Evolutionary conservation across 1,284 basidiomycete genomes (phyloP).

Genomic region (Pseudozyma hubeiensis): DNA sequence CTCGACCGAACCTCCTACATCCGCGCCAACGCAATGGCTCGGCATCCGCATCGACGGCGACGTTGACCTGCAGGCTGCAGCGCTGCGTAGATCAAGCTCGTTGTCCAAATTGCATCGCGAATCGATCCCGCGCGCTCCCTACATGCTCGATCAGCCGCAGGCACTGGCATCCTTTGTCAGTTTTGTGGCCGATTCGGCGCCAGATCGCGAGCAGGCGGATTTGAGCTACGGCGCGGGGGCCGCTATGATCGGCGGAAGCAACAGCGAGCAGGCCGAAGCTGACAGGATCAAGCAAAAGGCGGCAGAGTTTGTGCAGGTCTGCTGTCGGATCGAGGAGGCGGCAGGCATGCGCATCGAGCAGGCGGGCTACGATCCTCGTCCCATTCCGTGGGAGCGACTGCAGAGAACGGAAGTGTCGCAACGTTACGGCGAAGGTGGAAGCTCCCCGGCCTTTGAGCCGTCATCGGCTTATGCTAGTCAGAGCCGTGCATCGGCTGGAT

Average conservation of each 20-base stretch:
- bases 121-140: constrained; percentile 46
- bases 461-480: background rate
- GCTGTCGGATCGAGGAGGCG: constrained; percentile 54
- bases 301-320: constrained; percentile 47
- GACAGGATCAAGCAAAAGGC: constrained; percentile 25
- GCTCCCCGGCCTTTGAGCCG: background rate
- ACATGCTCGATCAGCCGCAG: constrained; percentile 54
- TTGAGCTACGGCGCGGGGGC: background rate
- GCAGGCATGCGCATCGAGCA: constrained; percentile 53
- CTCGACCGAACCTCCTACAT: constrained; percentile 52
- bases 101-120: constrained; percentile 54
- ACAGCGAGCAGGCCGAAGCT: constrained; percentile 9
- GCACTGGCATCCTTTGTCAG: constrained; percentile 54
- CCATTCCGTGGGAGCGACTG: constrained; percentile 34
- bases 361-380: constrained; percentile 54
- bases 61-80: constrained; percentile 38
- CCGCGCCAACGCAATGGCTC: constrained; percentile 18
- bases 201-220: constrained; percentile 11
- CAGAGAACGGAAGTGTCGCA: constrained; percentile 10
- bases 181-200: constrained; percentile 46
- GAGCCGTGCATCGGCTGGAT: constrained; percentile 5
- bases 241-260: background rate
- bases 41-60: constrained; percentile 51
- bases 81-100: constrained; percentile 10
- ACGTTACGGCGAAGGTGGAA: background rate